phyloP scores from a whole-genome alignment of 1,284 basidiomycete genomes.

The Wallemia hederae region DNA sequence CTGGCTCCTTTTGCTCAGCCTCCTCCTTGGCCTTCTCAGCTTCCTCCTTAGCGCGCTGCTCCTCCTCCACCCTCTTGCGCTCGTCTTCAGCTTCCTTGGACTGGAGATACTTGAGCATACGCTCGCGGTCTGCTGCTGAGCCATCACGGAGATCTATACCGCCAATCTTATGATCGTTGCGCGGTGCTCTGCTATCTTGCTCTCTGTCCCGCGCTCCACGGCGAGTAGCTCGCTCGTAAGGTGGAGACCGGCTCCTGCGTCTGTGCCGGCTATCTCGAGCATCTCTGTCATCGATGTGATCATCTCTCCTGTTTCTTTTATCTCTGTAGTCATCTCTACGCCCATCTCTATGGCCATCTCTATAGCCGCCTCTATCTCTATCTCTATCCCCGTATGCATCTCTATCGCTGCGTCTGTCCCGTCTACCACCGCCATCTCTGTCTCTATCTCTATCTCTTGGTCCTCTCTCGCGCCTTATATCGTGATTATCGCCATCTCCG shows the following conservation, averaged over 20 bases:
- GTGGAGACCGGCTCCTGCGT: conserved; percentile 8
- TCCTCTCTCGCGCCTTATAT: not conserved
- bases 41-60: conserved; percentile 6
- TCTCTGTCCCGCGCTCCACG: too few species aligned
- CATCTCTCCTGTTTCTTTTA: conserved; percentile 1
- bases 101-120: conserved; percentile 10
- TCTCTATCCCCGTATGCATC: conserved; percentile 17
- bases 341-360: conserved; percentile 4
- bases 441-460: conserved; percentile 18
- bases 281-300: conserved; percentile 5
- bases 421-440: conserved; percentile 13
- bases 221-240: conserved; percentile 3
- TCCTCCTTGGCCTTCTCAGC: conserved; percentile 9
- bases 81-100: conserved; percentile 10
- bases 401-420: conserved; percentile 18
- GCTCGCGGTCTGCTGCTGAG: conserved; percentile 15
- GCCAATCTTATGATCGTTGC: conserved; percentile 7
- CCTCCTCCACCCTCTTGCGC: conserved; percentile 7
- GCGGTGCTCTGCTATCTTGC: conserved; percentile 1
- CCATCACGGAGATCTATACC: conserved; percentile 12
- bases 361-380: conserved; percentile 13
- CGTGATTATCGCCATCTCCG: not conserved
- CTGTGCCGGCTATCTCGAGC: conserved; percentile 3
- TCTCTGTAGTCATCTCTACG: conserved; percentile 1
- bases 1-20: conserved; percentile 16